Evolutionary conservation across 805 yeast genomes (phyloP).

Genomic region (Candida fluviatilis): DNA sequence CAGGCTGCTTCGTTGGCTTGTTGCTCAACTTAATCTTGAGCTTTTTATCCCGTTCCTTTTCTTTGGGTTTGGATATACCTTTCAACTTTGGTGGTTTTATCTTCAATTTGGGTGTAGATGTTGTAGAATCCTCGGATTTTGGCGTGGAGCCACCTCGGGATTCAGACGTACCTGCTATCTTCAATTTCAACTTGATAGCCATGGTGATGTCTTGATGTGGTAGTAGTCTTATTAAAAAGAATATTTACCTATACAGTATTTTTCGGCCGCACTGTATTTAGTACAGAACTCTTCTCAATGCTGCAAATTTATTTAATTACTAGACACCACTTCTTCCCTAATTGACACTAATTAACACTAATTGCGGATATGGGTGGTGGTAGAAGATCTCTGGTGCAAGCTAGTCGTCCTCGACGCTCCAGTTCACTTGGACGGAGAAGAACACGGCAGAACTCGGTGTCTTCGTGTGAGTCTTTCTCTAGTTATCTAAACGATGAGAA

Average conservation of each 20-base stretch:
- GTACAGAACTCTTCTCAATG: no score
- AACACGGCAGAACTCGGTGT: conserved; percentile 24
- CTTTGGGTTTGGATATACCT: conserved; percentile 7
- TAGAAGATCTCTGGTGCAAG: neutral
- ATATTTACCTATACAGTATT: neutral
- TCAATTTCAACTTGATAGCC: conserved; percentile 20
- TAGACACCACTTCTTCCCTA: neutral
- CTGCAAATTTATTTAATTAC: no score
- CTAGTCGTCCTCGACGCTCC: conserved; percentile 15
- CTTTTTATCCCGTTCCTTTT: conserved; percentile 19
- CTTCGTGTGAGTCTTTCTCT: conserved; percentile 26
- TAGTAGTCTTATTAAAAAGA: no score
- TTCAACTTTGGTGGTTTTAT: conserved; percentile 16
- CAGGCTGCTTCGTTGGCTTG: conserved; percentile 1
- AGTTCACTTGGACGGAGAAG: conserved; percentile 19
- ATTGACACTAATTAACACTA: neutral
- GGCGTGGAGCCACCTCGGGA: neutral
- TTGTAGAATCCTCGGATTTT: conserved; percentile 3
- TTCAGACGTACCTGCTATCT: conserved; percentile 12
- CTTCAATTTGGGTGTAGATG: conserved; percentile 12
- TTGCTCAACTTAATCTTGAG: conserved; percentile 16
- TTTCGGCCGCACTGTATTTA: no score
- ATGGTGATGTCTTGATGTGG: no score
- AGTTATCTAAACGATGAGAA: conserved; percentile 48
- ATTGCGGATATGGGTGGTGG: conserved; percentile 5